Base-by-base conservation (phyloP, 345 rosid genomes). In the Eucalyptus rudis region DNA sequence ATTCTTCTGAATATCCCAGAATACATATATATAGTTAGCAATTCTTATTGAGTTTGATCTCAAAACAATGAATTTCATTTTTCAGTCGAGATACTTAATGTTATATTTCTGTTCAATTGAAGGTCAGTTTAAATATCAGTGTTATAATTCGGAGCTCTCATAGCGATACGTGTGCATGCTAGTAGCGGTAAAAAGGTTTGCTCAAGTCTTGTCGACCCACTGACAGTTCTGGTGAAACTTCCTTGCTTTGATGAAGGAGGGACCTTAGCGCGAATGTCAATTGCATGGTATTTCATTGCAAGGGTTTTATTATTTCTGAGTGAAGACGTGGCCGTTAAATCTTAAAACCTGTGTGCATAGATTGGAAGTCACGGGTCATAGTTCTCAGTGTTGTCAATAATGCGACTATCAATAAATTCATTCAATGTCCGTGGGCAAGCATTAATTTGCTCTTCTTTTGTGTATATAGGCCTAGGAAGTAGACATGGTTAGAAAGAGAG, bases 401-500 rank as follows among this genome's bases (percentile, higher is more conserved):
- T 24, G 24, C 10, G 62, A 10, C 62, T 56, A 56, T 24, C 27
- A 11, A 56, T 7, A 81, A 20, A 15, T 33, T 81, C 49, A 36
- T 81, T 81, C 24, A 8, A 8, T 1, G 29, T 58, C 25, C 11
- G 10, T 44, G 16, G 25, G 64, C 24, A 25, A 24, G 7, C 4
- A 24, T 58, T 22, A 36, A 43, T 33, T 27, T 27, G 13, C 49
- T 20, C n/a, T 36, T 81, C 29, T 33, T 27, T 81, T 22, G 86
- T 86, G 24, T 40, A 40, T 40, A 40, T 40, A 40, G 43, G 6
- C 43, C 5, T 5, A 56, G 51, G n/a, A 87, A 58, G 44, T n/a
- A 20, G 56, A 22, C 16, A 86, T 90, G 89, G 90, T 10, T 5
- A 86, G 85, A 49, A 81, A 33, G 85, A 87, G 13, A n/a, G 90